Evolutionary conservation across 306 rosid species (phyloP).

Genomic region (Cucurbita pepo): DNA sequence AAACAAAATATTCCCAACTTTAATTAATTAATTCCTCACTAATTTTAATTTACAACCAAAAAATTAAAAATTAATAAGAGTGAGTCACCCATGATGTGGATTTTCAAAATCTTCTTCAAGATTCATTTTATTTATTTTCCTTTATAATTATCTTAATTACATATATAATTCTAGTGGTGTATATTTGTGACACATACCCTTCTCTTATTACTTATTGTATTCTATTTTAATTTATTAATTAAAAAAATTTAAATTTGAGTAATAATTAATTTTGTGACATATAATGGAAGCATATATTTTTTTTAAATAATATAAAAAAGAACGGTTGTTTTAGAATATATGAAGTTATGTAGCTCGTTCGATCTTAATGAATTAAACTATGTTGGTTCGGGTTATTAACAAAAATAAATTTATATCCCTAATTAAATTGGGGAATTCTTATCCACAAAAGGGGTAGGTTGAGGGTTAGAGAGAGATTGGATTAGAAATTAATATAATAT

Average conservation of each 20-base stretch:
- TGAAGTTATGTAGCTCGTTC: background rate
- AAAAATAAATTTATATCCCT: background rate
- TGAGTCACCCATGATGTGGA: conserved; percentile 1
- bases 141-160: background rate
- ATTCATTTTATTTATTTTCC: background rate
- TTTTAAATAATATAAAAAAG: background rate
- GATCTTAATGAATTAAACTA: too few relatives aligned
- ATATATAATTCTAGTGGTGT: background rate
- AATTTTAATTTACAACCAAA: background rate
- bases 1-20: conserved; percentile 43
- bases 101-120: conserved; percentile 4
- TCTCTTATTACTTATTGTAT: background rate
- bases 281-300: background rate
- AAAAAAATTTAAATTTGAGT: background rate
- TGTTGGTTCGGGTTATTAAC: background rate
- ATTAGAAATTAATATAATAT: background rate
- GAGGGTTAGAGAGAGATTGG: background rate
- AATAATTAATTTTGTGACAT: background rate
- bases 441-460: background rate
- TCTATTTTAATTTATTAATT: background rate
- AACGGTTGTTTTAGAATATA: background rate
- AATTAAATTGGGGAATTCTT: background rate
- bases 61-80: background rate
- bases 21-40: conserved; percentile 4
- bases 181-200: background rate